phyloP scores from a whole-genome alignment of 2,329 filamentous ascomycete genomes.

The Bipolaris bicolor region DNA sequence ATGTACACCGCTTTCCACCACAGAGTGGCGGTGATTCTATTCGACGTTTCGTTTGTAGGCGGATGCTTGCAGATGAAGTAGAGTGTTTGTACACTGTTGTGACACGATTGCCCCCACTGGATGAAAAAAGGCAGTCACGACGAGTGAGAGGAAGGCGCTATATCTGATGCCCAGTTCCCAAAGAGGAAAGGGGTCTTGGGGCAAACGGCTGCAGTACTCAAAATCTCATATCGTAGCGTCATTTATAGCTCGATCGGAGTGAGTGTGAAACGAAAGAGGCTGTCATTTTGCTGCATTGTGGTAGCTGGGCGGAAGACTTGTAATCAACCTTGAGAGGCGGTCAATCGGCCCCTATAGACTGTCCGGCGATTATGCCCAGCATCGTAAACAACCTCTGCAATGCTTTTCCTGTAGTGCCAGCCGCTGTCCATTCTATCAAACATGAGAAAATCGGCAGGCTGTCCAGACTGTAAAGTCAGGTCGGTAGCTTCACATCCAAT shows the following conservation, averaged over 20 bases:
- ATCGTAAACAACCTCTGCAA: conserved; percentile 56
- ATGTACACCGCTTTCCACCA: conserved; percentile 1
- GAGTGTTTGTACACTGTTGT: conserved; percentile 8
- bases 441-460: conserved; percentile 53
- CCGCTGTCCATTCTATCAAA: conserved; percentile 46
- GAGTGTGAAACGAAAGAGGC: not conserved
- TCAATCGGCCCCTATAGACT: conserved; percentile 35
- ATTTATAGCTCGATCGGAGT: not conserved
- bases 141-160: not conserved
- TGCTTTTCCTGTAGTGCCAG: conserved; percentile 52
- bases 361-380: conserved; percentile 42
- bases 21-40: not conserved
- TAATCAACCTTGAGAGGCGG: conserved; percentile 4
- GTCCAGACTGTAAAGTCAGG: conserved; percentile 43
- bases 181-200: not conserved
- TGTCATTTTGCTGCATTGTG: not conserved
- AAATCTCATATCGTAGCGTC: not conserved
- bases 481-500: conserved; percentile 49
- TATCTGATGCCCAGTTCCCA: not conserved
- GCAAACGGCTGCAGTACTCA: not conserved
- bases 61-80: not conserved
- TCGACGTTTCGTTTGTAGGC: not conserved
- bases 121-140: conserved; percentile 10
- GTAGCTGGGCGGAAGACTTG: not conserved
- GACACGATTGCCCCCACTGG: conserved; percentile 6